phyloP scores from a whole-genome alignment of 208 protist species.

The Crithidia sp. region DNA sequence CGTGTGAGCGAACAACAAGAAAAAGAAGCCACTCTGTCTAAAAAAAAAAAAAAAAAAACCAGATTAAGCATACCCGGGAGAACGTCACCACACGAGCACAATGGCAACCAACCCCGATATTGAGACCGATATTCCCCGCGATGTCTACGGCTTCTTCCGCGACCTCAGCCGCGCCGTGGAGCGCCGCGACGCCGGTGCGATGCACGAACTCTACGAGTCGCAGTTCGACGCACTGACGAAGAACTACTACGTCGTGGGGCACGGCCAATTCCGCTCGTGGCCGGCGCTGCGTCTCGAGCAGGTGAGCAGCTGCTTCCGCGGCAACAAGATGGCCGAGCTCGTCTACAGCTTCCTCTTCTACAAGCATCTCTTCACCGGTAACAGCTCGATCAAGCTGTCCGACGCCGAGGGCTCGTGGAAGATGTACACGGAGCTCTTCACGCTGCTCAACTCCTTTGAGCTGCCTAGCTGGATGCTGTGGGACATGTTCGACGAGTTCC shows the following conservation, averaged over 20 bases:
- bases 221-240: constrained; percentile 80
- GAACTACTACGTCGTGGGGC: constrained; percentile 72
- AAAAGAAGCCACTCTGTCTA: not conserved
- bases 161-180: constrained; percentile 80
- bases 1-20: not conserved
- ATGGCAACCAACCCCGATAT: constrained; percentile 92
- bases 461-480: constrained; percentile 88
- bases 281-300: constrained; percentile 64
- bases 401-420: constrained; percentile 76
- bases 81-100: not conserved
- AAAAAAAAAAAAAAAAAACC: constrained; percentile 20
- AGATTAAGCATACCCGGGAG: not conserved
- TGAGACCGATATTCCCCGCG: constrained; percentile 86
- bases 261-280: constrained; percentile 78
- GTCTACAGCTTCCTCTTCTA: constrained; percentile 88
- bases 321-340: constrained; percentile 64
- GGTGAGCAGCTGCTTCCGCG: constrained; percentile 65
- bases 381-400: constrained; percentile 44
- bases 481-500: constrained; percentile 92
- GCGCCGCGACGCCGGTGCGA: constrained; percentile 55
- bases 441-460: constrained; percentile 54
- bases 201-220: constrained; percentile 83
- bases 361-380: constrained; percentile 87
- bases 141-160: constrained; percentile 79
- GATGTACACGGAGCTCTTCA: constrained; percentile 73